phyloP scores from a whole-genome alignment of 2,329 filamentous ascomycete genomes.

The Tolypocladium paradoxum region DNA sequence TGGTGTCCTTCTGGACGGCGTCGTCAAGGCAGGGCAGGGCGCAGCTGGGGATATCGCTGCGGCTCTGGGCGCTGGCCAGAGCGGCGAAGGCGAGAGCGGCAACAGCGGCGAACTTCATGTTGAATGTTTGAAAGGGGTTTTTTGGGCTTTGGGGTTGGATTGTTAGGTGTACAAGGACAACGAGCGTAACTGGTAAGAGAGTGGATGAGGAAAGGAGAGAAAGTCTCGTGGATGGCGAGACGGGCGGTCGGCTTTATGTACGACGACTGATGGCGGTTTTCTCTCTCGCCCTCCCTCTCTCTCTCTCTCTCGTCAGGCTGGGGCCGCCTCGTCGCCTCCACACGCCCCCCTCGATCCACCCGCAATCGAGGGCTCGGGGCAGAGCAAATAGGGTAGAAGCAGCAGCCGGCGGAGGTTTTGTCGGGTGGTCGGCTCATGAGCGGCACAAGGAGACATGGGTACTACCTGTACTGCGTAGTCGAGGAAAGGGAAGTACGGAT shows the following conservation, averaged over 20 bases:
- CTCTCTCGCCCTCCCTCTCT: not conserved
- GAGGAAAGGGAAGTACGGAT: not conserved
- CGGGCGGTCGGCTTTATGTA: conserved; percentile 20
- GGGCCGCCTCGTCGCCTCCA: not conserved
- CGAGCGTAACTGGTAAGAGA: conserved; percentile 20
- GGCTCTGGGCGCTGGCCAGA: conserved; percentile 22
- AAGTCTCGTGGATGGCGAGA: conserved; percentile 4
- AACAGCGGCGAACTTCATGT: conserved; percentile 26
- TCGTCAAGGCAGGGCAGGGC: conserved; percentile 24
- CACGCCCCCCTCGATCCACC: not conserved
- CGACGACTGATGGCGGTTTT: not conserved
- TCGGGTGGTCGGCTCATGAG: not conserved
- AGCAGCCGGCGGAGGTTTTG: not conserved
- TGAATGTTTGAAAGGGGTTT: conserved; percentile 11
- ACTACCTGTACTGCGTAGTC: not conserved
- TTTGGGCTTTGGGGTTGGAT: conserved; percentile 1
- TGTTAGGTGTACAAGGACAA: conserved; percentile 10
- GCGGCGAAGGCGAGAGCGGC: conserved; percentile 22
- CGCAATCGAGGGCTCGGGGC: not conserved
- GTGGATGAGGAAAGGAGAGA: conserved; percentile 14
- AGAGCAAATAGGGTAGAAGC: not conserved
- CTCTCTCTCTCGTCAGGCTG: not conserved
- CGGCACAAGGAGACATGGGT: not conserved
- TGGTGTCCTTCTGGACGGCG: conserved; percentile 16
- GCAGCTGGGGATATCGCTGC: conserved; percentile 25